Evolutionary conservation across 2,329 filamentous ascomycete species (phyloP), one percentile per base, ranked within the genome.

Genomic region (Orbilia blumenaviensis): DNA sequence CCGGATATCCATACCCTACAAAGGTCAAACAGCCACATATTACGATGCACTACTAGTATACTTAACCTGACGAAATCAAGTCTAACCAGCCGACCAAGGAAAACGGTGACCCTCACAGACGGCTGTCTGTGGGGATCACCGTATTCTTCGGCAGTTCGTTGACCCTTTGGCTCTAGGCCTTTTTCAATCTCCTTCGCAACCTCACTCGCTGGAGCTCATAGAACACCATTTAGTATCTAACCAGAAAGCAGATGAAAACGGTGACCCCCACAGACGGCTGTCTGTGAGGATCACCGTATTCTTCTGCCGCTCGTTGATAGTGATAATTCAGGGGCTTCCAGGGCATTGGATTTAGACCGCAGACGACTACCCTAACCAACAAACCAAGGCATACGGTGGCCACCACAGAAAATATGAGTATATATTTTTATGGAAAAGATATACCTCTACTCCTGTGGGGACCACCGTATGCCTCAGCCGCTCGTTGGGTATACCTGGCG

Each of bases 371-470:
- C 50, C 46, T 54, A 29, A 34, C 71, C 63, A 75, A 38, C 56
- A 50, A 18, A 56, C 62, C 56, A 67, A 75, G 42, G 71, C 71
- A 64, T 75, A 75, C 71, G 56, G 56, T 48, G 58, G 71, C 56
- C 71, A 58, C 71, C 71, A 75, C 71, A 64, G 50, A 27, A 58
- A 64, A 68, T 46, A 56, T 75, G 63, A 74, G 69, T 74, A 74
- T 75, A 75, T 75, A 63, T 61, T 75, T 50, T 56, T 56, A 56
- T 58, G 44, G 69, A 64, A 74, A 75, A 68, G 71, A 75, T 75
- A 75, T 75, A 75, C 71, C 71, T 75, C 71, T 75, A 75, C 71
- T 75, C 71, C 71, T 75, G 71, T 75, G 71, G 71, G 71, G 71
- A 75, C 71, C 71, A 75, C 71, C 71, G 71, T 75, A 75, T 52